Conservation (phyloP, 2,329 filamentous ascomycete species). For the Botryotinia globosa region DNA sequence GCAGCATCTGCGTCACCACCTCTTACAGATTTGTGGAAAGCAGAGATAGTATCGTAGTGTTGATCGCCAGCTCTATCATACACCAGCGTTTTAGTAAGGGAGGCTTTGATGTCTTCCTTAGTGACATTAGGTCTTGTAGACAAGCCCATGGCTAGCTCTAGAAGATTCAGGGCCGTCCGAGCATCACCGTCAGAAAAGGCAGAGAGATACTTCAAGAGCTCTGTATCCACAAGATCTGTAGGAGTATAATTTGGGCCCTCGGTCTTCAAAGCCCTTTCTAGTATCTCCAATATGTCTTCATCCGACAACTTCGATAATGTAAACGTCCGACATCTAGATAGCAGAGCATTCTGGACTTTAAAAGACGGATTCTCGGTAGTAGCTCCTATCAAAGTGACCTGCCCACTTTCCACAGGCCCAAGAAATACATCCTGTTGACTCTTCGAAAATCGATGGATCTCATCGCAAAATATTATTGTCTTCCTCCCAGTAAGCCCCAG, state of each 20-base stretch:
- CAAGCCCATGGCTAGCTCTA: conserved; percentile 83
- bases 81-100: conserved; percentile 86
- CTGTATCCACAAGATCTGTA: conserved; percentile 66
- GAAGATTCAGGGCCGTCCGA: conserved; percentile 84
- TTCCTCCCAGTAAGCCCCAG: conserved; percentile 76
- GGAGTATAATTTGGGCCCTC: conserved; percentile 47
- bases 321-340: conserved; percentile 89
- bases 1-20: conserved; percentile 84
- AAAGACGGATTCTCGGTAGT: conserved; percentile 98
- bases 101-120: conserved; percentile 72
- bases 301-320: conserved; percentile 73
- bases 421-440: conserved; percentile 93
- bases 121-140: conserved; percentile 64
- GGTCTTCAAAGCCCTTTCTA: conserved; percentile 68
- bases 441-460: conserved; percentile 61
- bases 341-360: conserved; percentile 81
- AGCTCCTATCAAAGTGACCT: conserved; percentile 87
- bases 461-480: conserved; percentile 97
- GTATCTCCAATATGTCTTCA: conserved; percentile 69
- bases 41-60: conserved; percentile 96
- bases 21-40: conserved; percentile 93
- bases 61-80: conserved; percentile 95
- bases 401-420: conserved; percentile 85
- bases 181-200: conserved; percentile 90
- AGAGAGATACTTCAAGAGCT: conserved; percentile 77